A percentile compares a stretch with the other conserved stretches of the same genome.
Evolutionary conservation across 1,284 basidiomycete species (phyloP).

Genomic region (Cryptococcus jaspeensis): DNA sequence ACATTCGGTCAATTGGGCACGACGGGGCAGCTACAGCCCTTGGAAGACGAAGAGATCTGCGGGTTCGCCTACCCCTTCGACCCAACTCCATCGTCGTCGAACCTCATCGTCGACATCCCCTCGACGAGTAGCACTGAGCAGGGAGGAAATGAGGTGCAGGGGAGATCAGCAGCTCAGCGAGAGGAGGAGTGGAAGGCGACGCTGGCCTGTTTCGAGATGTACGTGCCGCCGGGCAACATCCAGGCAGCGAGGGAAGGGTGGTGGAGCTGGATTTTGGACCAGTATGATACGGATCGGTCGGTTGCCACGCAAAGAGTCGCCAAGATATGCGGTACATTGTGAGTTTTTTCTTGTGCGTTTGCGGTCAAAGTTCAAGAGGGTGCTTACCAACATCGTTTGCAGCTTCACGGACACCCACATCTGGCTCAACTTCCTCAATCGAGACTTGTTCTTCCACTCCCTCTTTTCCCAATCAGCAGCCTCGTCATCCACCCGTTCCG

Average conservation of each 20-base stretch:
- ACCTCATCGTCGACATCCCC: too few relatives aligned
- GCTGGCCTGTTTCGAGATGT: too few relatives aligned
- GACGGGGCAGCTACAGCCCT: too few relatives aligned
- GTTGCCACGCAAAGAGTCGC: slow-evolving; percentile 5
- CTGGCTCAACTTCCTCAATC: neutral
- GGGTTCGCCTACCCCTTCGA: too few relatives aligned
- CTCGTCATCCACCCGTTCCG: slow-evolving; percentile 14
- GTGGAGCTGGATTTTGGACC: slow-evolving; percentile 17
- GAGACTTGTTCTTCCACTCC: neutral
- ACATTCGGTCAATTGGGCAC: too few relatives aligned
- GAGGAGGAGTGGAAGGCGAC: too few relatives aligned
- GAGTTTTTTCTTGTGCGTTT: slow-evolving; percentile 2
- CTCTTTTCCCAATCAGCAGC: neutral
- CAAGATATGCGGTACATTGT: neutral
- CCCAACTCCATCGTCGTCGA: too few relatives aligned
- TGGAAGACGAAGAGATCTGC: too few relatives aligned
- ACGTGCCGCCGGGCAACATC: slow-evolving; percentile 3
- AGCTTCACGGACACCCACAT: neutral
- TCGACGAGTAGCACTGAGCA: too few relatives aligned
- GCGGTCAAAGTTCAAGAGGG: too few relatives aligned
- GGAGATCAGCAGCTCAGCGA: too few relatives aligned
- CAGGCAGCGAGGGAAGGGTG: neutral
- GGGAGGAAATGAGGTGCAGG: too few relatives aligned
- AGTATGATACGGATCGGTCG: slow-evolving; percentile 23
- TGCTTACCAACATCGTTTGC: neutral